Base-by-base conservation (phyloP, 108 stramenopile genomes). In the Nitzschia sp. region DNA sequence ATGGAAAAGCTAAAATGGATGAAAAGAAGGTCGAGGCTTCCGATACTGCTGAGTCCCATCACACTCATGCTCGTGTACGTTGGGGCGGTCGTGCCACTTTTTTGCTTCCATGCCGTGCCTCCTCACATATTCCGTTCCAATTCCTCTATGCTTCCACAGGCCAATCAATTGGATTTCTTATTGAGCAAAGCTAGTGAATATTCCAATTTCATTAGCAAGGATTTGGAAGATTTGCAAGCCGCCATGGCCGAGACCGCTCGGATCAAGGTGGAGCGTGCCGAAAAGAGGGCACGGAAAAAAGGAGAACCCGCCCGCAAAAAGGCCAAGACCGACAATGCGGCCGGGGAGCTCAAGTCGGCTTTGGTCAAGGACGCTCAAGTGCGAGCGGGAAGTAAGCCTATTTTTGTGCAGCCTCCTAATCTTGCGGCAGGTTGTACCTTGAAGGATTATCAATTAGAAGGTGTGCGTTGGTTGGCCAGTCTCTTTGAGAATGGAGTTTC, bases 401-500 rank as follows among this genome's bases (percentile, higher is more conserved):
- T 95, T 39, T 95, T 95, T 72, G 78, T 85, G 37, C 93, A 95
- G 62, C 93, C 93, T 14, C 64, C 75, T 51, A 92, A 87, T 76
- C 73, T 95, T 34, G 71, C 93, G 15, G 52, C 65, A 12, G 84
- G 78, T 9, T 95, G 93, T 76, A 39, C 65, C 20, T 70, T 95
- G 71, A 95, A 95, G 63, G 92, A 91, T 65, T 91, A 91, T 69
- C 89, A 91, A 60, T 57, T 94, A 63, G 92, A 94, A 71, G 92
- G 91, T 52, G 88, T 97, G 69, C 72, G 97, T 52, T 99, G 98
- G 98, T 78, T 99, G 56, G 89, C 95, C 6, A 86, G 87, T n/a
- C 82, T 99, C 50, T 98, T 91, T 71, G 94, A 98, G 78, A 98
- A 98, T 80, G 96, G 97, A 8, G 92, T 99, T 38, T 90, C 87